Evolutionary conservation across 768 basidiomycete species (phyloP), one percentile per base, ranked within the genome.

Genomic region (Amanita exitialis): DNA sequence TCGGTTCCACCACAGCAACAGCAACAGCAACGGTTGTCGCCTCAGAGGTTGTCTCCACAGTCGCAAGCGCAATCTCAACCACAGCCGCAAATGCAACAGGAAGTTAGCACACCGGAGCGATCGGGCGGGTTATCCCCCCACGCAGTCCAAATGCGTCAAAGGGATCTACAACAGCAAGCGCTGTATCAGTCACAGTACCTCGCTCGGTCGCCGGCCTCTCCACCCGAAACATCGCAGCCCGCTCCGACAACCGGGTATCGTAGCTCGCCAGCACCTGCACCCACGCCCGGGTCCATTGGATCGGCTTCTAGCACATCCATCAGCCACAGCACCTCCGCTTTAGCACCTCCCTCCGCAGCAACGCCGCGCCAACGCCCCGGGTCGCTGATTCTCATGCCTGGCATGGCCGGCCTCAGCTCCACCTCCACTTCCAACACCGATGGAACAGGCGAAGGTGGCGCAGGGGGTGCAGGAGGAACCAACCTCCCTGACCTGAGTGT

Each of bases 401-500:
- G 3, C 73, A 79, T 10, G 67, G 76, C 42, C 1, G 42, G 42
- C 8, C 13, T 44, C 25, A 34, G 64, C 78, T 21, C 69, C 77
- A 1, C 3, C 9, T 9, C 21, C 59, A 82, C 86, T 58, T 27
- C 25, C 25, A 27, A 27, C 25, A 1, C 4, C 32, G 32, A 32
- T 4, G 32, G 32, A 5, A 13, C 12, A 4, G 32, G 32, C 12
- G 32, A 32, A 32, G 30, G 30, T 4, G 30, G 30, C 4, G 3
- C 12, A 32, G 80, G 30, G 3, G 12, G 30, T 32, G 32, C 10
- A 32, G 81, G 76, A 6, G 79, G 79, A 2, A 69, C 76, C 0
- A 72, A 72, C 6, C 79, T 88, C 3, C 90, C 88, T 0, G 84
- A 93, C 49, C 77, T 99, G 50, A 96, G 86, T 58, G 96, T 99